These are phyloP conservation scores for Filosporella fistucella DNA, from an alignment of 495 filamentous ascomycete genomes.

Conservation along the genomic window DNA sequence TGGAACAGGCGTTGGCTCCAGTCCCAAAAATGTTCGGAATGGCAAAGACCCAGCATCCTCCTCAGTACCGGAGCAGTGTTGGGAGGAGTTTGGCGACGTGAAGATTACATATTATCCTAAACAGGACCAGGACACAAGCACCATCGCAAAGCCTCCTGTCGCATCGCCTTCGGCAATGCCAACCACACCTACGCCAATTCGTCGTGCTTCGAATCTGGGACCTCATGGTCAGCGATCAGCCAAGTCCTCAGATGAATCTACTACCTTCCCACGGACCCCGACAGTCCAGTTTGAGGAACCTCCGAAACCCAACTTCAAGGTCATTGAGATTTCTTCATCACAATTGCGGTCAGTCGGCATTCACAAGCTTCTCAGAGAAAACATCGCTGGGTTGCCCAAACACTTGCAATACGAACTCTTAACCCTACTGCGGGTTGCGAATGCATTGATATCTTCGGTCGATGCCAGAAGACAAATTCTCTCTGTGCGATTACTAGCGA, in stretches of 20 bases:
- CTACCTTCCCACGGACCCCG: slow-evolving; percentile 13
- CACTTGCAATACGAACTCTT: slow-evolving; percentile 79
- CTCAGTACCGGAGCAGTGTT: slow-evolving; percentile 23
- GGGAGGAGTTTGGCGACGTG: slow-evolving; percentile 68
- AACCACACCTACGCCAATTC: slow-evolving; percentile 48
- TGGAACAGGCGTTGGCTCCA: slow-evolving; percentile 26
- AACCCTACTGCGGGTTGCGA: slow-evolving; percentile 75
- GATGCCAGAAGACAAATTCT: slow-evolving; percentile 71
- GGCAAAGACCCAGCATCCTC: not conserved
- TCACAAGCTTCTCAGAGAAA: slow-evolving; percentile 62
- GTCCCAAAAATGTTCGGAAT: slow-evolving; percentile 14
- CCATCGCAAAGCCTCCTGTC: slow-evolving; percentile 1
- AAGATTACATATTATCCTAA: slow-evolving; percentile 62
- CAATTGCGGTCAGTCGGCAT: slow-evolving; percentile 55
- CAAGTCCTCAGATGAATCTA: slow-evolving; percentile 21
- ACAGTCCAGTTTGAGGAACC: slow-evolving; percentile 46
- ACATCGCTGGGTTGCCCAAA: slow-evolving; percentile 62
- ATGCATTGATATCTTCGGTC: slow-evolving; percentile 61
- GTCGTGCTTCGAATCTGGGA: slow-evolving; percentile 30
- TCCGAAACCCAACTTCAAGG: slow-evolving; percentile 42
- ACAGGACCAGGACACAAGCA: slow-evolving; percentile 24
- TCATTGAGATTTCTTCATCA: slow-evolving; percentile 66
- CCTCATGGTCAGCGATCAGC: slow-evolving; percentile 21
- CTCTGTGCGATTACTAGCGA: slow-evolving; percentile 75
- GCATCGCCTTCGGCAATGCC: slow-evolving; percentile 26